These are phyloP conservation scores for Sclerotinia trifoliorum DNA, from an alignment of 2,329 filamentous ascomycete species.

Conservation along the genomic window DNA sequence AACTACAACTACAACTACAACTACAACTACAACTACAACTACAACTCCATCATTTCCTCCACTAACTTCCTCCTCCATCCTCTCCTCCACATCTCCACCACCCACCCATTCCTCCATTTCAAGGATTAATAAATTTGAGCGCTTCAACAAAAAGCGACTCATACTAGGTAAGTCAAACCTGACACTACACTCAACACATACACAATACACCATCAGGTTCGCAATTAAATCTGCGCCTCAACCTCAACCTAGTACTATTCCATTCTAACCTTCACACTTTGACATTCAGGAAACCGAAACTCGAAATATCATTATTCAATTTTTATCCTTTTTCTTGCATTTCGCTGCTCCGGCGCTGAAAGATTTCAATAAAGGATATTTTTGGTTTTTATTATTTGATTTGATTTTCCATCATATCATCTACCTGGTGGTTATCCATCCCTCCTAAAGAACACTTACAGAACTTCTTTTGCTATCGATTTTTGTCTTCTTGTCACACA, in stretches of 20 bases:
- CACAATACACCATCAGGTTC: not conserved
- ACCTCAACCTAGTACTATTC: not conserved
- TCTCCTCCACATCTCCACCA: slow-evolving; percentile 2
- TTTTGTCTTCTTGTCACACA: slow-evolving; percentile 3
- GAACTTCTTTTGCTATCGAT: not conserved
- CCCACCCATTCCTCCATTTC: not conserved
- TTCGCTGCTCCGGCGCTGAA: not conserved
- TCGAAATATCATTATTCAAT: slow-evolving; percentile 1
- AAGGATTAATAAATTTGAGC: not conserved
- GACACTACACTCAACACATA: not conserved
- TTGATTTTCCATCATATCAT: not conserved
- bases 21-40: no score
- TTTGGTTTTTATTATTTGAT: not conserved
- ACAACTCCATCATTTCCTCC: not conserved
- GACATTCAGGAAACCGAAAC: not conserved
- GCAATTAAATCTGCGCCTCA: not conserved
- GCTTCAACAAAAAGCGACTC: not conserved
- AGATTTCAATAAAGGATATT: not conserved
- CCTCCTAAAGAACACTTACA: not conserved
- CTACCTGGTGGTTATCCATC: not conserved
- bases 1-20: no score
- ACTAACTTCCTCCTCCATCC: not conserved
- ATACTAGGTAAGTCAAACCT: not conserved
- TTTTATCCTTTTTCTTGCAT: not conserved
- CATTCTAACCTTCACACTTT: slow-evolving; percentile 6